These are phyloP conservation scores for Craspedostauros australis DNA, from an alignment of 108 stramenopile genomes.

Conservation along the genomic window DNA sequence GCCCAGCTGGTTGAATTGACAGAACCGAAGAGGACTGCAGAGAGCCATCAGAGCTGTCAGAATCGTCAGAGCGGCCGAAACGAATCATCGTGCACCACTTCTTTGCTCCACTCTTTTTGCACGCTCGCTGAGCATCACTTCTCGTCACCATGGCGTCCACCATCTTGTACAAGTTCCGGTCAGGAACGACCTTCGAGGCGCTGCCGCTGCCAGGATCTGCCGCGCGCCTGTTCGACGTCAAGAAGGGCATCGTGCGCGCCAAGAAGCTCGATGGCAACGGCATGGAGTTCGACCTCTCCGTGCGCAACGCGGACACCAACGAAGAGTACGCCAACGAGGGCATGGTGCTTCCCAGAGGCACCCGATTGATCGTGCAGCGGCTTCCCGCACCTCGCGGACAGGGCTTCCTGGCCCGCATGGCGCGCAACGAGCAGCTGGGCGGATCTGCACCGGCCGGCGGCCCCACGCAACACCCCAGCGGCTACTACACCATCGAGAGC, in stretches of 20 bases:
- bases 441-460: background rate
- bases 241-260: slow-evolving; percentile 74
- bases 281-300: slow-evolving; percentile 76
- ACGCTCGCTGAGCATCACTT: background rate
- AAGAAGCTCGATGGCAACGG: slow-evolving; percentile 61
- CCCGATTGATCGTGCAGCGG: slow-evolving; percentile 67
- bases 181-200: slow-evolving; percentile 68
- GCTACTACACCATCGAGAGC: slow-evolving; percentile 76
- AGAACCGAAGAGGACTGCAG: too few species aligned
- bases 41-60: too few species aligned
- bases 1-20: too few species aligned
- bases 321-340: slow-evolving; percentile 73
- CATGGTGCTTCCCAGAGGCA: slow-evolving; percentile 69
- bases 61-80: too few species aligned
- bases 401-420: slow-evolving; percentile 71
- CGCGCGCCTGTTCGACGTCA: slow-evolving; percentile 83
- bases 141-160: slow-evolving; percentile 57
- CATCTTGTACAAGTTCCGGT: slow-evolving; percentile 84
- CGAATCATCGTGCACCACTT: too few species aligned
- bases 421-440: slow-evolving; percentile 27
- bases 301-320: slow-evolving; percentile 68
- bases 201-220: slow-evolving; percentile 70
- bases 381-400: slow-evolving; percentile 62
- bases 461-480: slow-evolving; percentile 20
- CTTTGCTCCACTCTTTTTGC: too few species aligned